Base-by-base conservation (phyloP, 1,139 yeast species). In the Pichia sp. region DNA sequence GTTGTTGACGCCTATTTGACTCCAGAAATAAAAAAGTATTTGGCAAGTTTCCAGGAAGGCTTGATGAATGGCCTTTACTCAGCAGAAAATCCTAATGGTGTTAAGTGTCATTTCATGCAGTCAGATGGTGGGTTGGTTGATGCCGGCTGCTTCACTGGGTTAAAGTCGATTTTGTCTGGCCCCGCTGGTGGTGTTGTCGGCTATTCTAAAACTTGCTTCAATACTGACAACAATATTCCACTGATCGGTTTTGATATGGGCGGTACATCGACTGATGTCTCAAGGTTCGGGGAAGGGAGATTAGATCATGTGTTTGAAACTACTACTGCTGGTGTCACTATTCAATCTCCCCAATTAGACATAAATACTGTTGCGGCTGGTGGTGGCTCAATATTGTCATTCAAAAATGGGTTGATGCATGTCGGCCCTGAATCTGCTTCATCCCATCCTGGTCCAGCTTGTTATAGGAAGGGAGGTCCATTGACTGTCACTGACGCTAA, bases 1-100 rank as follows among this genome's bases (percentile, higher is more conserved):
- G 80, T 83, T 19, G 90, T 88, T 1, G 93, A 87, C 69, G 89
- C 93, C 1, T 87, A 87, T 65, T 70, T 87, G 57, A 85, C 92
- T 3, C 95, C 95, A 1, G 86, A 83, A 51, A 83, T 87, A 49
- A 75, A 79, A 56, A 75, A 79, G 40, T 87, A 87, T 65, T 72
- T 87, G 46, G 69, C 75, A 42, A 79, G 83, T 19, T 85, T 87
- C 62, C 79, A 83, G 50, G 65, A 75, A 4, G 93, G 93, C 1
- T 75, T 87, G 61, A 71, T 71, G 46, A 80, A 82, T 42, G 82
- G 82, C 1, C 67, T 79, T 7, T 5, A 67, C 70, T 7, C 48
- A n/a, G 26, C 8, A 45, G 8, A 15, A 6, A 62, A 61, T 15
- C 47, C 48, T 2, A 42, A 56, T 3, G 72, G 72, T 36, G 66